Percentiles rank a stretch among this genome's conserved stretches.
These are phyloP conservation scores for Sporothrix phasma DNA, from an alignment of 2,329 filamentous ascomycete genomes.

Conservation along the genomic window DNA sequence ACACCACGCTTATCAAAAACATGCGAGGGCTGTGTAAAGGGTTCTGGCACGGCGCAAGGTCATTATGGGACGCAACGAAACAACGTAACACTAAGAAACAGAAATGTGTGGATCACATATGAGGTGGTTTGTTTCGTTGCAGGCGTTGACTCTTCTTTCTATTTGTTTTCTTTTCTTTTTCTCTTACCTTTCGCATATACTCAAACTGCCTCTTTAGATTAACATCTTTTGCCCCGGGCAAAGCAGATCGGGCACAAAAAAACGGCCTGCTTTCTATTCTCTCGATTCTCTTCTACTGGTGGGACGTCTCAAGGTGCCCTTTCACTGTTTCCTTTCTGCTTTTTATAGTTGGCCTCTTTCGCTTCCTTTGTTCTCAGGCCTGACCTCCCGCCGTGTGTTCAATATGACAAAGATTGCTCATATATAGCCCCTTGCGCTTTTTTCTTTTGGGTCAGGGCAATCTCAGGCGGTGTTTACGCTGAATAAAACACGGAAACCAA, in stretches of 20 bases:
- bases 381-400: not conserved
- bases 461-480: no score
- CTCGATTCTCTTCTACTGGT: not conserved
- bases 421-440: no score
- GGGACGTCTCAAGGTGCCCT: not conserved
- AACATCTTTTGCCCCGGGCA: not conserved
- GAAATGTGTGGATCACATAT: constrained; percentile 5
- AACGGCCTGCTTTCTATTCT: not conserved
- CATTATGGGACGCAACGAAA: not conserved
- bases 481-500: not conserved
- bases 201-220: not conserved
- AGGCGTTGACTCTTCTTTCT: not conserved
- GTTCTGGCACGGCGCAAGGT: not conserved
- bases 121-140: not conserved
- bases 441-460: no score
- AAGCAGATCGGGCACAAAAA: not conserved
- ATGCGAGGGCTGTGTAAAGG: not conserved
- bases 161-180: not conserved
- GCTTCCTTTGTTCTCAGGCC: not conserved
- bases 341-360: not conserved
- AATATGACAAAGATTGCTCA: not conserved
- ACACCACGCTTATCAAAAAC: not conserved
- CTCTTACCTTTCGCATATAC: not conserved
- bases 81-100: not conserved
- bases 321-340: not conserved